Percentiles rank a stretch among this genome's conserved stretches.
phyloP scores from a whole-genome alignment of 2,329 filamentous ascomycete species.

The Trichoderma hamatum region DNA sequence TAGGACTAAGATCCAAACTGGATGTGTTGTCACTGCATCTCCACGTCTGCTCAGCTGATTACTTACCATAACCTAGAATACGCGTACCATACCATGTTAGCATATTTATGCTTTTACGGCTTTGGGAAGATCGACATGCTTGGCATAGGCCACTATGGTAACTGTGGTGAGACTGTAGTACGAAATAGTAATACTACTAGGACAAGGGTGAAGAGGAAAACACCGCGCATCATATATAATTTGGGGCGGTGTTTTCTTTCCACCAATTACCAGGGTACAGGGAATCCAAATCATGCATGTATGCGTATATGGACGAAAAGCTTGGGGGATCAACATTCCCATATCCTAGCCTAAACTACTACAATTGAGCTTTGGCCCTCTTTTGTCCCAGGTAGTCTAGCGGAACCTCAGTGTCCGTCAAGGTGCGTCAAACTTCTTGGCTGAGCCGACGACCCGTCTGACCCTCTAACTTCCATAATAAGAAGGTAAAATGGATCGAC shows the following conservation, averaged over 20 bases:
- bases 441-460: conserved; percentile 7
- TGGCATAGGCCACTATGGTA: background rate
- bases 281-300: background rate
- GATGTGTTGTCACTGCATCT: background rate
- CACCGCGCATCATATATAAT: background rate
- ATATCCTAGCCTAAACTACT: background rate
- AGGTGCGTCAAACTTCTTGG: background rate
- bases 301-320: background rate
- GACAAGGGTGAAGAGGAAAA: background rate
- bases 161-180: background rate
- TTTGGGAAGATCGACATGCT: background rate
- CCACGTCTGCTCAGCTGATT: background rate
- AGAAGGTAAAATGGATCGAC: background rate
- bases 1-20: background rate
- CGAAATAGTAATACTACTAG: background rate
- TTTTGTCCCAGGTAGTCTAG: background rate
- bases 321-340: no score
- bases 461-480: background rate
- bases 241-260: background rate
- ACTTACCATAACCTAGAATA: background rate
- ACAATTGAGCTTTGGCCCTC: background rate
- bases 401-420: background rate
- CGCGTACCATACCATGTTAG: background rate
- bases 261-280: background rate
- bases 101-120: background rate